Evolutionary conservation across 257 asterid genomes (phyloP).

Genomic region (Solanum infundibuliforme): DNA sequence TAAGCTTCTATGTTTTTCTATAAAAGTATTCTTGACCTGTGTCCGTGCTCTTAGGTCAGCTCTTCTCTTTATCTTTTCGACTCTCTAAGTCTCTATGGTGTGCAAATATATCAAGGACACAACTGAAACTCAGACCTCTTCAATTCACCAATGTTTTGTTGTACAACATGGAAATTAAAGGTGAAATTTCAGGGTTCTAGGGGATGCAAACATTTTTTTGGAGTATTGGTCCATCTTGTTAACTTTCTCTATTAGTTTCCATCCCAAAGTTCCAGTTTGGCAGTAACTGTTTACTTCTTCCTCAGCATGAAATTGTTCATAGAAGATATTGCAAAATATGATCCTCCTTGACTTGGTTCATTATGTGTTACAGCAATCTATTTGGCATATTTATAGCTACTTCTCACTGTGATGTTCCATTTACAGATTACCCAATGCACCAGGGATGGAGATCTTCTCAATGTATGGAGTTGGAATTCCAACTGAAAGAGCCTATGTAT

Average conservation of each 20-base stretch:
- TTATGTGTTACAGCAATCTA: neutral
- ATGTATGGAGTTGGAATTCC: slow-evolving; percentile 93
- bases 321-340: neutral
- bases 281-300: neutral
- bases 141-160: neutral
- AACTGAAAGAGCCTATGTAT: slow-evolving; percentile 78
- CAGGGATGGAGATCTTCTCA: slow-evolving; percentile 76
- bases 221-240: neutral
- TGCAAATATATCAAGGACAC: no score
- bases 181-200: neutral
- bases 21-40: neutral
- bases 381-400: neutral
- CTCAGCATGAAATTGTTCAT: neutral
- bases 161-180: neutral
- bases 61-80: neutral
- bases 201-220: neutral
- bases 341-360: neutral
- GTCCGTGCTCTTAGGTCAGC: neutral
- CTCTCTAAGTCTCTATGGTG: no score
- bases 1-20: slow-evolving; percentile 10
- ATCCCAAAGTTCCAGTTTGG: neutral
- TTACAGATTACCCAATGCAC: slow-evolving; percentile 72
- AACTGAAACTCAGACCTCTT: neutral
- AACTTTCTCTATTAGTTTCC: neutral
- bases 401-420: slow-evolving; percentile 1